Evolutionary conservation across 306 rosid species (phyloP), one percentile per base, ranked within the genome.

Genomic region (Morella rubra): DNA sequence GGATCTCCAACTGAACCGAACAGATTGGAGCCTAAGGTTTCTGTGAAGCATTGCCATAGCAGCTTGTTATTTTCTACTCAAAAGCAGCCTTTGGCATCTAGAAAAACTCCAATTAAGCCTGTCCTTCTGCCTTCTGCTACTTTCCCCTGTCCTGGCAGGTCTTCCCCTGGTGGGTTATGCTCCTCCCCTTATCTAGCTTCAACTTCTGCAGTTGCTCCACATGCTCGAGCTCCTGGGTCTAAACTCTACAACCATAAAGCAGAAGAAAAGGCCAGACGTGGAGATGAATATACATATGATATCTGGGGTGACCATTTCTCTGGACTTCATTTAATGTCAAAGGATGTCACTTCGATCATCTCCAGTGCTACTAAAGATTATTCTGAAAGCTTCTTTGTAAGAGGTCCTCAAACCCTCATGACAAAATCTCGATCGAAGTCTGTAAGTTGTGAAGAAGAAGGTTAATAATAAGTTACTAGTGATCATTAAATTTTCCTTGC

Each of bases 291-390:
- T 84, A 76, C 85, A 67, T 92, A 95, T 87, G 99, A 95, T 86
- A 95, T 95, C 53, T 95, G 99, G 99, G 97, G 96, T 60, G 96
- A 81, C 51, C 97, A 91, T 85, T 90, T 94, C 24, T 85, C 96
- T 70, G 87, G 93, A 72, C 88, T 91, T 79, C 90, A 89, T 85
- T 83, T 91, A 80, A 68, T 79, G 80, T 69, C 85, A 61, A 87
- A 83, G 69, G 82, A 85, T 86, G 86, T 83, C 19, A 76, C 87
- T 62, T 79, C 86, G 56, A 70, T 86, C 87, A 80, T 82, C 85
- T 87, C 86, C 54, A 80, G 86, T 77, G 74, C 83, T 71, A 76
- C 68, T 41, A 89, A 80, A 66, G 86, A 75, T 61, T 85, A 84
- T 70, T 90, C 92, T 62, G 90, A 94, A 81, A 94, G 97, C 84